Evolutionary conservation across 108 stramenopile genomes (phyloP), one percentile per base, ranked within the genome.

Genomic region (Pseudonitzschia multiseries): DNA sequence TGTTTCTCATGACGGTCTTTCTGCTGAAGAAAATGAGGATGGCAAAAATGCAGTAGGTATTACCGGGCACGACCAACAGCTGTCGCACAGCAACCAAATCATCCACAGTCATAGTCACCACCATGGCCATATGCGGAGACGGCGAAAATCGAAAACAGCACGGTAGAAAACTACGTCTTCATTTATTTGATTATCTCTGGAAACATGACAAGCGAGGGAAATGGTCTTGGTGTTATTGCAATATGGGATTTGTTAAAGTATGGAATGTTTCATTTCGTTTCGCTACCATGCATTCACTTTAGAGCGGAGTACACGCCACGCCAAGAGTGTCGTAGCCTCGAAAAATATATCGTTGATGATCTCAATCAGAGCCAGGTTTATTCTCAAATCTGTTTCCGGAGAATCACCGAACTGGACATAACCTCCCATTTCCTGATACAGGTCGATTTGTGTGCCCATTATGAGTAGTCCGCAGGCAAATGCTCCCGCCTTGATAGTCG

Each of bases 391-490:
- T 2, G 83, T 82, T 59, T 86, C 86, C 27, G 79, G 78, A 53
- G 86, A 85, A 29, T 92, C 90, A 3, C 92, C 92, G 20, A 83
- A 42, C 70, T 88, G 89, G 21, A 90, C 83, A 57, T 73, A 86
- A 10, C 77, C 77, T 0, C 80, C 81, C 63, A 84, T 84, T 41
- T 89, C 89, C 0, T 78, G 33, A 10, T 89, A 79, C 60, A 93
- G 66, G 68, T 93, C 91, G 9, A 86, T 4, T 78, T 92, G 94
- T n/a, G 91, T 95, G 18, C 82, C 66, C 20, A 89, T 48, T 17
- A 95, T 87, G 20, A 95, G 71, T 27, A 92, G 10, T 33, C 90
- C 92, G 22, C 64, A 74, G 24, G 91, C 83, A 84, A 96, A 92
- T 56, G 87, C 85, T 42, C 92, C 90, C 13, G 94, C 90, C 52